Evolutionary conservation across 2,329 filamentous ascomycete species (phyloP).

Genomic region (Talaromyces amestolkiae): DNA sequence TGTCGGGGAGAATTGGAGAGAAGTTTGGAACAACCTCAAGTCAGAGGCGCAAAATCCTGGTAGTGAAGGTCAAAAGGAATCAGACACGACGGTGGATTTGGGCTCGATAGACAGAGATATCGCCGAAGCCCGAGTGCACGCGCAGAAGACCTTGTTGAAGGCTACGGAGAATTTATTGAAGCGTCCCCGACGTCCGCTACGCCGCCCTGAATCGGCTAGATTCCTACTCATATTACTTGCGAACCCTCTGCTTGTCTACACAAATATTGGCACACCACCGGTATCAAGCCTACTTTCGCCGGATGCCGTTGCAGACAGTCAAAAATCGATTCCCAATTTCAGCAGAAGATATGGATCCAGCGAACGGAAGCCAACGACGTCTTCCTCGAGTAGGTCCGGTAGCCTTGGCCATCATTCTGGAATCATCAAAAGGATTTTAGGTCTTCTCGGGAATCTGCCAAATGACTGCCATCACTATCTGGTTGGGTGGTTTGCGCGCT

Average conservation of each 20-base stretch:
- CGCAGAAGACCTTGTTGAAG: constrained; percentile 70
- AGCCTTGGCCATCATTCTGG: constrained; percentile 70
- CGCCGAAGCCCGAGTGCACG: constrained; percentile 64
- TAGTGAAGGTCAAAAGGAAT: constrained; percentile 20
- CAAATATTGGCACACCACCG: constrained; percentile 8
- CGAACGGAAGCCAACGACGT: constrained; percentile 23
- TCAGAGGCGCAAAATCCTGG: constrained; percentile 43
- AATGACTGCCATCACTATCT: constrained; percentile 73
- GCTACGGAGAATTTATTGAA: constrained; percentile 76
- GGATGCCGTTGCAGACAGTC: neutral
- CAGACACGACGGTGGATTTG: constrained; percentile 37
- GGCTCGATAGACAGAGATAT: constrained; percentile 53
- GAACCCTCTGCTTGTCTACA: constrained; percentile 70
- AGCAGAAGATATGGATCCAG: constrained; percentile 19
- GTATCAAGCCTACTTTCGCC: constrained; percentile 17
- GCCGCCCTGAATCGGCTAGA: constrained; percentile 66
- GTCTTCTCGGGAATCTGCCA: constrained; percentile 72
- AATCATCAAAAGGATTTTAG: constrained; percentile 80
- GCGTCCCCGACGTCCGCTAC: constrained; percentile 68
- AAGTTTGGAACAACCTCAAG: constrained; percentile 46
- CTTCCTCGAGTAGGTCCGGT: constrained; percentile 26
- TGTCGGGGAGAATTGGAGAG: constrained; percentile 65
- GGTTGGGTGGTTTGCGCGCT: constrained; percentile 73
- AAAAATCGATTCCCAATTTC: constrained; percentile 16
- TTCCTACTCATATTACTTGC: constrained; percentile 75